Evolutionary conservation across 2,329 filamentous ascomycete species (phyloP).

Genomic region (Diaporthe sp.): DNA sequence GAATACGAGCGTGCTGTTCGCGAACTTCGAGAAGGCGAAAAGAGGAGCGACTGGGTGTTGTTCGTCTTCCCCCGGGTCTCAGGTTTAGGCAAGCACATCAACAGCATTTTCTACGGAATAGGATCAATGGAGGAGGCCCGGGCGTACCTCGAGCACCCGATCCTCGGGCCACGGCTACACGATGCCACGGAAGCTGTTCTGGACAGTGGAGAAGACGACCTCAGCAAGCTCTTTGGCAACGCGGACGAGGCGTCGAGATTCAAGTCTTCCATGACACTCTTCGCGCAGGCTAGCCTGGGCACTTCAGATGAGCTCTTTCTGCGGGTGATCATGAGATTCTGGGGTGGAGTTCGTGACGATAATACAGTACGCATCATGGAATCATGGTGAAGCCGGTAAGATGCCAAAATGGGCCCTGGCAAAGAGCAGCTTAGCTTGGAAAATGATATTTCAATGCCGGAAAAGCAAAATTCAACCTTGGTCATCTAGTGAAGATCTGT

Average conservation of each 20-base stretch:
- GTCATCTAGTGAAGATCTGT: too few species aligned
- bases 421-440: not conserved
- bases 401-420: not conserved
- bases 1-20: constrained; percentile 22
- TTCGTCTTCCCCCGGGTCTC: constrained; percentile 34
- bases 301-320: constrained; percentile 18
- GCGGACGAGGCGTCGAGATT: not conserved
- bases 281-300: not conserved
- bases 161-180: constrained; percentile 15
- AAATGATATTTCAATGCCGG: not conserved
- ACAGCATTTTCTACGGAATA: constrained; percentile 27
- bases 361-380: not conserved
- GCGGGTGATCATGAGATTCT: not conserved
- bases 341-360: constrained; percentile 7
- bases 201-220: not conserved
- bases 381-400: not conserved
- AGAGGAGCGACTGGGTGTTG: not conserved
- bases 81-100: constrained; percentile 23
- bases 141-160: constrained; percentile 20
- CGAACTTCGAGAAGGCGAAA: constrained; percentile 23
- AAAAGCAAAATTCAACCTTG: not conserved
- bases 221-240: constrained; percentile 29
- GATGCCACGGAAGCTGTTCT: constrained; percentile 16
- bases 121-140: constrained; percentile 22
- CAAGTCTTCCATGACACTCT: constrained; percentile 28